Conservation (phyloP, 2,329 filamentous ascomycete genomes). For the Cladosporium velox region DNA sequence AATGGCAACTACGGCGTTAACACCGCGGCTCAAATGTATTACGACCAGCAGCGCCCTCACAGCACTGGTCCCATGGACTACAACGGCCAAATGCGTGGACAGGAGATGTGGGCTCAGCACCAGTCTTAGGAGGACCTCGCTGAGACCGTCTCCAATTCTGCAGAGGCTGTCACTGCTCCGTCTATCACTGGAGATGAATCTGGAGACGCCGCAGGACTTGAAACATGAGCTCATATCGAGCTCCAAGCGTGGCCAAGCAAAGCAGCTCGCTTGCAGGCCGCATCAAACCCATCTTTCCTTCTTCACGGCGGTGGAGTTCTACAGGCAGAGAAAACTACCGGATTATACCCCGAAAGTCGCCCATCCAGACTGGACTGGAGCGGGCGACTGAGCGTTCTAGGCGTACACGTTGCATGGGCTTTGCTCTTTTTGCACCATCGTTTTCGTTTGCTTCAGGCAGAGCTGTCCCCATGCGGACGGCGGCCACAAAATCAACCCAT, state of each 20-base stretch:
- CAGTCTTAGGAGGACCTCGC: constrained; percentile 26
- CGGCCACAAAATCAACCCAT: constrained; percentile 11
- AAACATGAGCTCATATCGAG: not conserved
- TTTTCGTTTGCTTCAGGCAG: constrained; percentile 11
- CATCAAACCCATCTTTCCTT: constrained; percentile 19
- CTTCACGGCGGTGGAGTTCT: constrained; percentile 20
- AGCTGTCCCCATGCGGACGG: not conserved
- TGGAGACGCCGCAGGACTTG: constrained; percentile 7
- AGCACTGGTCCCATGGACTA: constrained; percentile 67
- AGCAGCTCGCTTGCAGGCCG: constrained; percentile 12
- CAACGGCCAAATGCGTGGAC: constrained; percentile 60
- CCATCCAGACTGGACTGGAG: constrained; percentile 14
- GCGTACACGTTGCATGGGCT: constrained; percentile 20
- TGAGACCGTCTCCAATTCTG: not conserved
- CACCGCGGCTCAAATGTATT: constrained; percentile 74
- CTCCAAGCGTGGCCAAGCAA: constrained; percentile 16
- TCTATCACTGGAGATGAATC: not conserved
- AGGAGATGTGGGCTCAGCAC: constrained; percentile 57
- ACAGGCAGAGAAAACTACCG: constrained; percentile 20
- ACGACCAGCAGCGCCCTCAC: constrained; percentile 67
- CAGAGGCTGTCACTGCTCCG: not conserved
- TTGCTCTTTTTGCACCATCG: constrained; percentile 14
- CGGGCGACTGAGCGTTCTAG: constrained; percentile 19
- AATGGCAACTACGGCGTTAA: constrained; percentile 48
- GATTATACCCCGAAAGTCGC: constrained; percentile 21